phyloP scores from a whole-genome alignment of 1,284 basidiomycete genomes.

The Marasmius oreades region DNA sequence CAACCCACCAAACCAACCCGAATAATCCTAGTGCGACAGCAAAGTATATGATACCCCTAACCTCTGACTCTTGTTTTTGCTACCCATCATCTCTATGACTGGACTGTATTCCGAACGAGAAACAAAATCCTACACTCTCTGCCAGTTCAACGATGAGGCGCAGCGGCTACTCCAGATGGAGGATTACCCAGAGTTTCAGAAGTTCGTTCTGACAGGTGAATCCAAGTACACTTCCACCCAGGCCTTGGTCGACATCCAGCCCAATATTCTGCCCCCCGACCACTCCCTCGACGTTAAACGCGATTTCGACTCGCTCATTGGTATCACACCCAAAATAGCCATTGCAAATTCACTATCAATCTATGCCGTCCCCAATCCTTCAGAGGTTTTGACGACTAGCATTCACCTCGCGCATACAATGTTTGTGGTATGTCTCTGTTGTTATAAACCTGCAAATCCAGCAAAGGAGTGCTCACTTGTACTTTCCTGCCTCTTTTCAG shows the following conservation, averaged over 20 bases:
- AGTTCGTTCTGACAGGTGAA: neutral
- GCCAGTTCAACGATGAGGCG: neutral
- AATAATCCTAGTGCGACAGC: too few relatives aligned
- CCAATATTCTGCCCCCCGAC: neutral
- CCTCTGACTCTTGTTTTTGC: too few relatives aligned
- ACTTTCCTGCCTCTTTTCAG: conserved; percentile 3
- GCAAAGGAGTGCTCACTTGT: neutral
- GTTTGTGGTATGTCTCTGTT: neutral
- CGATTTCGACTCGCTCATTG: conserved; percentile 20
- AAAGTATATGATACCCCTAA: too few relatives aligned
- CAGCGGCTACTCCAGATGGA: neutral
- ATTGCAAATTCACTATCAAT: conserved; percentile 4
- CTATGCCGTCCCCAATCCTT: conserved; percentile 7
- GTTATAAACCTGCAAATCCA: neutral
- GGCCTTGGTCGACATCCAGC: neutral
- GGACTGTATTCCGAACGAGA: too few relatives aligned
- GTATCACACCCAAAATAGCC: conserved; percentile 10
- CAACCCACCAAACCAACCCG: too few relatives aligned
- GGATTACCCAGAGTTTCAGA: neutral
- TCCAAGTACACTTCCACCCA: neutral
- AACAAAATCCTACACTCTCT: neutral
- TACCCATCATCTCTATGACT: too few relatives aligned
- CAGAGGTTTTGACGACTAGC: neutral
- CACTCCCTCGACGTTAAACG: neutral
- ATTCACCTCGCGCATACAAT: conserved; percentile 7